Percentiles rank a stretch among this genome's conserved stretches.
phyloP scores from a whole-genome alignment of 2,329 filamentous ascomycete species.

The Penicillium sp. region DNA sequence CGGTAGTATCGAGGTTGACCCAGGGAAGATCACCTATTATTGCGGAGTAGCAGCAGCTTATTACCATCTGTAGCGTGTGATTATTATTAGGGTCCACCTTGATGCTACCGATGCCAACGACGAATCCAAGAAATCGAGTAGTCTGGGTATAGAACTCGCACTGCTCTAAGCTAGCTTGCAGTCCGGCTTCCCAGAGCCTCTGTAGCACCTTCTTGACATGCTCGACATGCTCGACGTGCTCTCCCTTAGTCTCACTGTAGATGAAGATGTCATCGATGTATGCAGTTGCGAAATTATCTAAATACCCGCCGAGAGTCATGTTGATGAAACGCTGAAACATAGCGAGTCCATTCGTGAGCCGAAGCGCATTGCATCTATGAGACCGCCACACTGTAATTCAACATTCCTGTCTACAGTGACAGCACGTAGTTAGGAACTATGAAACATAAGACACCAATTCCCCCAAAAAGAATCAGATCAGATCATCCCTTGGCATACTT shows the following conservation, averaged over 20 bases:
- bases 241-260: neutral
- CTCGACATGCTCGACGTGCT: neutral
- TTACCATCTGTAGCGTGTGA: too few species aligned
- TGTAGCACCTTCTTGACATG: slow-evolving; percentile 1
- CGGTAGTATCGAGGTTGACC: too few species aligned
- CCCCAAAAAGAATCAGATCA: neutral
- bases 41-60: too few species aligned
- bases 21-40: too few species aligned
- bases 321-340: slow-evolving; percentile 2
- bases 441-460: neutral
- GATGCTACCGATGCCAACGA: slow-evolving; percentile 5
- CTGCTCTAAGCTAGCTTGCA: slow-evolving; percentile 8
- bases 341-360: neutral
- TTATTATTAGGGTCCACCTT: neutral
- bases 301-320: neutral
- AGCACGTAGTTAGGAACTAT: neutral
- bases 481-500: slow-evolving; percentile 42
- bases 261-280: slow-evolving; percentile 7
- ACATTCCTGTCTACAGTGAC: neutral
- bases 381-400: neutral
- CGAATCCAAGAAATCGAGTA: slow-evolving; percentile 18
- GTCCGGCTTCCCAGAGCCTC: neutral
- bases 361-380: too few species aligned
- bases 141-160: slow-evolving; percentile 12
- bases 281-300: neutral